Conservation (phyloP, 805 yeast genomes). For the Teunomyces panamensis region DNA sequence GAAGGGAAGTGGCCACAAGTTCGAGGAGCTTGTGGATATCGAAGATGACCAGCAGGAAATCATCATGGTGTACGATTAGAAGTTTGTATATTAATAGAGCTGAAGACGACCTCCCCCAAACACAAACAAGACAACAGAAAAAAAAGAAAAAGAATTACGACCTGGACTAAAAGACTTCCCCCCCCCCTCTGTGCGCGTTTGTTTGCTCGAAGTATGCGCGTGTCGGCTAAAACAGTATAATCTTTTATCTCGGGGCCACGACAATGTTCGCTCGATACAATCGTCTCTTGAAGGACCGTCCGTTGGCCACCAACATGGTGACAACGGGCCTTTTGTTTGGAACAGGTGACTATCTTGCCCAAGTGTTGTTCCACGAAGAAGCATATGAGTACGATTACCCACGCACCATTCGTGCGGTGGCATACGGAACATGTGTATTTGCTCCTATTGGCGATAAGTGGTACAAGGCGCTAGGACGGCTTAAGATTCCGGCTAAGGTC, state of each 20-base stretch:
- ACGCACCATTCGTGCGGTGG: slow-evolving; percentile 60
- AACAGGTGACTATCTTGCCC: slow-evolving; percentile 74
- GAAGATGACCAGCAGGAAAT: slow-evolving; percentile 35
- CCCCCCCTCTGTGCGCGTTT: too few species aligned
- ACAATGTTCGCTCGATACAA: slow-evolving; percentile 20
- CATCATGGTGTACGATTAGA: slow-evolving; percentile 29
- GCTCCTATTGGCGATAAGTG: slow-evolving; percentile 74
- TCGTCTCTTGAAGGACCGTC: slow-evolving; percentile 28
- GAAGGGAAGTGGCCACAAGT: slow-evolving; percentile 31
- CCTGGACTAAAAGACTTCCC: too few species aligned
- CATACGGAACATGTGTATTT: slow-evolving; percentile 72
- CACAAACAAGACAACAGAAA: not conserved
- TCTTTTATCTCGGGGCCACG: not conserved
- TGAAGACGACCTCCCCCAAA: too few species aligned
- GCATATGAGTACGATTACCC: slow-evolving; percentile 41
- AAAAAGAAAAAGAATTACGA: not conserved
- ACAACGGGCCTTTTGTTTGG: slow-evolving; percentile 63
- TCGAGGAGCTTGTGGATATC: slow-evolving; percentile 40
- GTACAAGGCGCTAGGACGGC: slow-evolving; percentile 48
- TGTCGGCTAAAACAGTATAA: too few species aligned
- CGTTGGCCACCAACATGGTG: slow-evolving; percentile 44
- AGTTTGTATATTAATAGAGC: not conserved
- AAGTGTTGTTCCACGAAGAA: slow-evolving; percentile 42
- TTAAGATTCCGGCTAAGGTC: not conserved
- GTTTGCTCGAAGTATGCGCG: too few species aligned